A percentile compares a stretch with the other conserved stretches of the same genome.
Conservation (phyloP, 108 stramenopile genomes). For the Fragilaria crotonensis region DNA sequence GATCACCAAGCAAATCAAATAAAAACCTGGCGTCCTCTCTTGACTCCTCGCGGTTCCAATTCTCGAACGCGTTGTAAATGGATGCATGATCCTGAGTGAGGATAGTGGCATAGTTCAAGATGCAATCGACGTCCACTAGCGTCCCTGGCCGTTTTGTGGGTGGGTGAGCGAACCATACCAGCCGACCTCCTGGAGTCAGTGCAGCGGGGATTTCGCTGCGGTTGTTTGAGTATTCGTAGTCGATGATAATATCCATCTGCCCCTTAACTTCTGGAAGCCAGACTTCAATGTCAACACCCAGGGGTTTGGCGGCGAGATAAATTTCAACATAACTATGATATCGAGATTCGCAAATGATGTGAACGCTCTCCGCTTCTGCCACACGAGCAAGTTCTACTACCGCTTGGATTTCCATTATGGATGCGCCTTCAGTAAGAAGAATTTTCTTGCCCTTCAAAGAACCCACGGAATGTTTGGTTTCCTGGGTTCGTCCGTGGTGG, state of each 20-base stretch:
- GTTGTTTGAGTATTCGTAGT: conserved; percentile 21
- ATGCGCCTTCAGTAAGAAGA: conserved; percentile 21
- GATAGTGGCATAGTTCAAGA: background rate
- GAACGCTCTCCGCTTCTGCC: conserved; percentile 17
- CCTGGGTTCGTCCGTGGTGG: conserved; percentile 21
- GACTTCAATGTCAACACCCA: conserved; percentile 14
- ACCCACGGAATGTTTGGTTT: conserved; percentile 9
- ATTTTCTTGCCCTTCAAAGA: conserved; percentile 17
- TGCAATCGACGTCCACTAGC: background rate
- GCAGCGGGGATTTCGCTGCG: conserved; percentile 11
- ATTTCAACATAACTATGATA: conserved; percentile 1
- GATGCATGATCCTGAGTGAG: background rate
- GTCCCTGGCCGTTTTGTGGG: conserved; percentile 6
- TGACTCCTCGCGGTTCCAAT: background rate
- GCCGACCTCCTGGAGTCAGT: conserved; percentile 5
- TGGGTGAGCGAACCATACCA: conserved; percentile 11
- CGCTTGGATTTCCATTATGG: conserved; percentile 19
- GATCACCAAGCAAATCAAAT: conserved; percentile 10
- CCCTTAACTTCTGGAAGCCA: conserved; percentile 11
- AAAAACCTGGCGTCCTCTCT: conserved; percentile 23
- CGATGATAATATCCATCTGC: conserved; percentile 26
- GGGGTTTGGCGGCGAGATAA: conserved; percentile 4
- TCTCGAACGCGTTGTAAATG: background rate
- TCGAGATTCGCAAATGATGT: background rate
- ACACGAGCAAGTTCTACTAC: conserved; percentile 19